These are phyloP conservation scores for Poteriospumella lacustris DNA, from an alignment of 108 stramenopile species.

Conservation along the genomic window DNA sequence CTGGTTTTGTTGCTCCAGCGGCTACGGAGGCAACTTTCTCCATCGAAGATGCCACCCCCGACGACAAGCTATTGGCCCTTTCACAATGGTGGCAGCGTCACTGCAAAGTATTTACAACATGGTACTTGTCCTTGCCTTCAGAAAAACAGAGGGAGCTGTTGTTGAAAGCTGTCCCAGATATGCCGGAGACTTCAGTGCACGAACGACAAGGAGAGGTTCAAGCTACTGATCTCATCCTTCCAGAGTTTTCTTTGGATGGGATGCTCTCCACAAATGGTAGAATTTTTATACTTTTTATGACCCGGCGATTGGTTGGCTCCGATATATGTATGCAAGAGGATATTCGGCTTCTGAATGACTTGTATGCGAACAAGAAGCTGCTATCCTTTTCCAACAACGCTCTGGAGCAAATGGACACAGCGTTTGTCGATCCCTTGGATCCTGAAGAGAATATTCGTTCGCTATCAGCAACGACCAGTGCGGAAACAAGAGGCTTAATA, in stretches of 20 bases:
- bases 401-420: not conserved
- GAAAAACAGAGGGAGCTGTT: not conserved
- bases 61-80: not conserved
- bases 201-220: not conserved
- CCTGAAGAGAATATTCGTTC: constrained; percentile 12
- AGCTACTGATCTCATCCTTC: not conserved
- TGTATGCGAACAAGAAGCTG: not conserved
- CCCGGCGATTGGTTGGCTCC: not conserved
- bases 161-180: not conserved
- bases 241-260: not conserved
- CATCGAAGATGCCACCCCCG: not conserved
- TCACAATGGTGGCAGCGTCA: constrained; percentile 2
- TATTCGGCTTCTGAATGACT: not conserved
- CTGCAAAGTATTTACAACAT: not conserved
- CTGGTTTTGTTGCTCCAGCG: no score
- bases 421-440: constrained; percentile 3
- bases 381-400: not conserved
- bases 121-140: not conserved
- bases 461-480: not conserved
- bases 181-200: not conserved
- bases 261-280: not conserved
- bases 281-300: not conserved
- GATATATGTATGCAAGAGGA: not conserved
- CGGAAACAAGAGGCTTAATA: not conserved
- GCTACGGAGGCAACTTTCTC: no score